Conservation (phyloP, 1,139 yeast species). For the Kluyveromyces sp. region DNA sequence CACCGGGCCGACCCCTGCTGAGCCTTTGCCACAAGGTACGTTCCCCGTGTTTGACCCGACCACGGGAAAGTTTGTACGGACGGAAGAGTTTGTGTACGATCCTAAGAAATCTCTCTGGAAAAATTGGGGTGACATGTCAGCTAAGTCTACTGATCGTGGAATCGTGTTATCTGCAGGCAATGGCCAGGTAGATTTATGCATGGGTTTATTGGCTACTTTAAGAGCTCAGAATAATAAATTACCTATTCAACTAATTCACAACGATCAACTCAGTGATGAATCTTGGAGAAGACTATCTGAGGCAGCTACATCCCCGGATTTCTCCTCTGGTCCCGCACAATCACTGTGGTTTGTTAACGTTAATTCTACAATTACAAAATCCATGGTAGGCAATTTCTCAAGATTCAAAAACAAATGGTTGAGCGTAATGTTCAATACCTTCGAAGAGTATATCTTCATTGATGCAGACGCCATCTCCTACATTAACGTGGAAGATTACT, state of each 20-base stretch:
- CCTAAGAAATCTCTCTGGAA: constrained; percentile 13
- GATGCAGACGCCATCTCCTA: constrained; percentile 46
- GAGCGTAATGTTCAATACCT: constrained; percentile 43
- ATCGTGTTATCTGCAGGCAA: constrained; percentile 15
- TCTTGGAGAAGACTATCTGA: constrained; percentile 24
- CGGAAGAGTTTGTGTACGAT: constrained; percentile 10
- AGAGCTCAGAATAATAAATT: constrained; percentile 39
- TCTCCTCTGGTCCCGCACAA: constrained; percentile 30
- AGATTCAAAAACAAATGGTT: constrained; percentile 44
- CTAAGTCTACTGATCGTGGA: constrained; percentile 12
- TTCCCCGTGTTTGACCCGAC: constrained; percentile 10
- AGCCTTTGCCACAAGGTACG: constrained; percentile 11
- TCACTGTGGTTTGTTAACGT: constrained; percentile 44
- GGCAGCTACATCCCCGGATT: constrained; percentile 21
- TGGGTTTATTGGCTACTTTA: constrained; percentile 35
- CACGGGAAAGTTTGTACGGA: neutral
- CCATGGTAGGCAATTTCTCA: constrained; percentile 34
- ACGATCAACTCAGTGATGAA: constrained; percentile 26
- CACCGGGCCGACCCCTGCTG: constrained; percentile 9
- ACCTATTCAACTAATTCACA: constrained; percentile 43
- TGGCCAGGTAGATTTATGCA: constrained; percentile 10
- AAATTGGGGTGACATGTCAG: constrained; percentile 17
- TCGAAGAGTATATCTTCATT: constrained; percentile 41
- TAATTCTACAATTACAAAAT: constrained; percentile 30
- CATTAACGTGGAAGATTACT: constrained; percentile 35